Base-by-base conservation (phyloP, 1,284 basidiomycete genomes). In the Fomes fomentarius region DNA sequence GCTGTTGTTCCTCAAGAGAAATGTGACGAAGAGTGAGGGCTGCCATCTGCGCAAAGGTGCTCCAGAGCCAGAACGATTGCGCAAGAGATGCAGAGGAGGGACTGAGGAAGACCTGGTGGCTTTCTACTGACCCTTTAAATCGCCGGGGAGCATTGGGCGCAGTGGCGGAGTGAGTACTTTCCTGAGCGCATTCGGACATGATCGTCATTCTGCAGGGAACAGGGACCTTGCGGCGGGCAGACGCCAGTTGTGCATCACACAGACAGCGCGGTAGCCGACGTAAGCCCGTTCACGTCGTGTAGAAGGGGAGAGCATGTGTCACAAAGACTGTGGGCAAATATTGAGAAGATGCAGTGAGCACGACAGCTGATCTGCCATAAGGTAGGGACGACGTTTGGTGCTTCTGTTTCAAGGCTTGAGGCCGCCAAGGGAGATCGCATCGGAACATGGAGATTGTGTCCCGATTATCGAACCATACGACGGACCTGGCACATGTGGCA, bases 1-100 rank as follows among this genome's bases (percentile, higher is more conserved):
- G 71, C 34, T 66, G 64, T 62, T 73, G 71, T 64, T 82, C 79
- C 38, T 69, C 63, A 31, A 69, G 54, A 42, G 76, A 67, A 38
- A 81, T 62, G 50, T 56, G 47, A 31, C 47, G 50, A 26, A 66
- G 56, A 52, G 60, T 5, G 40, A 43, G 33, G 42, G 47, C 43
- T 28, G 54, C 53, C 47, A 59, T 58, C 40, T 48, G 47, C 50
- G 50, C 47, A 48, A 55, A 24, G 44, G 34, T 19, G 47, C 47
- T 37, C 39, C 47, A 42, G 41, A 38, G 41, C 30, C 51, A 37
- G 6, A 44, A 40, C 30, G 26, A 47, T 35, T n/a, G 54, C 47
- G 34, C 39, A 28, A 46, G n/a, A 37, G 26, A 35, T 46, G 46
- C 51, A 15, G 49, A 50, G 53, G 34, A 21, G 26, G 52, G 30